phyloP scores from a whole-genome alignment of 805 yeast species.

The Myxozyma neotropica region DNA sequence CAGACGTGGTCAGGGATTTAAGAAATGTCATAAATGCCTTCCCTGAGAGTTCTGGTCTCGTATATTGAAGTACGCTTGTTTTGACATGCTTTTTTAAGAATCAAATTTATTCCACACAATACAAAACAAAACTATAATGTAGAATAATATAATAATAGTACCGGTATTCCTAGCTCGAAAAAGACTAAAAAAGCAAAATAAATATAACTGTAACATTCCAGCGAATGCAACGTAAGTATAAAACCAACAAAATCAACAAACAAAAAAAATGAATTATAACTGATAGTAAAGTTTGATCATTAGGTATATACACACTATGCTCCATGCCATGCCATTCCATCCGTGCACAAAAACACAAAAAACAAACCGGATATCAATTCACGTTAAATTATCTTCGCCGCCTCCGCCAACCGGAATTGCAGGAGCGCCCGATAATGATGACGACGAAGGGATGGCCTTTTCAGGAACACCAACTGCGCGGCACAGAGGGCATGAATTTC shows the following conservation, averaged over 20 bases:
- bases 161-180: too few species aligned
- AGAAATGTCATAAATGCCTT: conserved; percentile 1
- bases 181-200: background rate
- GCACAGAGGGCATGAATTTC: conserved; percentile 54
- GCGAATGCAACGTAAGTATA: too few species aligned
- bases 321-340: conserved; percentile 8
- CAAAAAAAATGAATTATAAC: background rate
- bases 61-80: background rate
- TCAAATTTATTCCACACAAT: background rate
- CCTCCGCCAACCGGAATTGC: background rate
- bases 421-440: background rate
- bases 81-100: background rate
- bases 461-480: conserved; percentile 46
- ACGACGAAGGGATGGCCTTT: background rate
- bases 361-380: background rate
- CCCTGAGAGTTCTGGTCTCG: conserved; percentile 1
- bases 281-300: background rate
- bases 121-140: background rate
- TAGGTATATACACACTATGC: conserved; percentile 6
- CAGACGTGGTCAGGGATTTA: conserved; percentile 3
- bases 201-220: background rate
- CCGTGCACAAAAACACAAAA: background rate
- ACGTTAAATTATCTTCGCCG: background rate
- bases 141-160: background rate
- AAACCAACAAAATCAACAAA: background rate